Evolutionary conservation across 441 rosid genomes (phyloP).

Genomic region (Geranium incanum): DNA sequence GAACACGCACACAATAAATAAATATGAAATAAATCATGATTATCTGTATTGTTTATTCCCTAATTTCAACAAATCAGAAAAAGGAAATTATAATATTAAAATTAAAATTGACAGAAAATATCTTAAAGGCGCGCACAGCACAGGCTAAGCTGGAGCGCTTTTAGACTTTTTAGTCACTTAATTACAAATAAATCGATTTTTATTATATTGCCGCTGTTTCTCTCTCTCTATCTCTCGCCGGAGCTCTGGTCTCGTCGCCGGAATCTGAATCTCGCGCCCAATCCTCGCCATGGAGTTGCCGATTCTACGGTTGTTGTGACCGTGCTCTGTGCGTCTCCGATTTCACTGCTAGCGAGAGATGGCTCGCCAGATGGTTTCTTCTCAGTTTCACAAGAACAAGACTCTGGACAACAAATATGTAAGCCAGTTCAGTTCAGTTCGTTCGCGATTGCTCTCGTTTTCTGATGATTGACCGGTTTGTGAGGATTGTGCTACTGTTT

Average conservation of each 20-base stretch:
- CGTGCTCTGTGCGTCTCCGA: neutral
- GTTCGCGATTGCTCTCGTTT: neutral
- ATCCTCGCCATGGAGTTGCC: neutral
- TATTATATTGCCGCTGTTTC: neutral
- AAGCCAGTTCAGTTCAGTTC: neutral
- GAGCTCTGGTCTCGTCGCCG: constrained; percentile 6
- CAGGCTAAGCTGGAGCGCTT: too few relatives aligned
- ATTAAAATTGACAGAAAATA: too few relatives aligned
- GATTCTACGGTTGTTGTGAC: neutral
- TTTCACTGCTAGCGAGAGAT: neutral
- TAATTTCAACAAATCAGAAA: too few relatives aligned
- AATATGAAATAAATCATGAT: too few relatives aligned
- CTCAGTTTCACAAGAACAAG: constrained; percentile 3
- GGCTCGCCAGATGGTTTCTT: constrained; percentile 8
- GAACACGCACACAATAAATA: too few relatives aligned
- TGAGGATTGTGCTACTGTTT: neutral
- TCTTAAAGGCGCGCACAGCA: too few relatives aligned
- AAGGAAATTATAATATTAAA: too few relatives aligned
- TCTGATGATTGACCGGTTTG: neutral
- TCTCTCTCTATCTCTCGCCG: neutral
- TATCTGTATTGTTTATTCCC: too few relatives aligned
- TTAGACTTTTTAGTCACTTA: too few relatives aligned
- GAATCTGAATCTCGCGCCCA: neutral
- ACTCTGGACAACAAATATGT: constrained; percentile 9
- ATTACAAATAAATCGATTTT: too few relatives aligned